Evolutionary conservation across 2,329 filamentous ascomycete species (phyloP).

Genomic region (Penicillium aurantiogriseum): DNA sequence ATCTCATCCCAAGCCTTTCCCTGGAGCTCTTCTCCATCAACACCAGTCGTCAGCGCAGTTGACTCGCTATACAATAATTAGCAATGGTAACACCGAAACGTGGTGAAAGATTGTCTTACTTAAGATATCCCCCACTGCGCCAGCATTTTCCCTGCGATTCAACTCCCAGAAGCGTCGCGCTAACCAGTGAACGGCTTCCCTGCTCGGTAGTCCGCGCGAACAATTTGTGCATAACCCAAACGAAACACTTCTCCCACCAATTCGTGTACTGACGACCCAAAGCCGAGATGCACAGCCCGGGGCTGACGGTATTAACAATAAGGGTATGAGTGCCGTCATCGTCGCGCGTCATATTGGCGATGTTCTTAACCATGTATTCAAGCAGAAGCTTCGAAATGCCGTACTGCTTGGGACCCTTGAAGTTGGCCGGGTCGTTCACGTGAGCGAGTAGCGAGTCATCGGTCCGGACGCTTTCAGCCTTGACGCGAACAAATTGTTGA

Average conservation of each 20-base stretch:
- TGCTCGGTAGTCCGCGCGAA: constrained; percentile 46
- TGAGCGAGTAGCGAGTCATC: constrained; percentile 34
- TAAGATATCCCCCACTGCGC: constrained; percentile 41
- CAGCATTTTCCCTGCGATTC: constrained; percentile 48
- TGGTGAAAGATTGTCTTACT: constrained; percentile 26
- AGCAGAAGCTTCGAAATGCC: constrained; percentile 44
- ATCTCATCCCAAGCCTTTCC: constrained; percentile 45
- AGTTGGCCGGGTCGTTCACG: constrained; percentile 33
- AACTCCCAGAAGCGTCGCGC: constrained; percentile 42
- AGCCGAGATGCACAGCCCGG: constrained; percentile 45
- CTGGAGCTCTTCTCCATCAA: constrained; percentile 37
- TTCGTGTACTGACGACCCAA: constrained; percentile 42
- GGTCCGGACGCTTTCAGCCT: constrained; percentile 32
- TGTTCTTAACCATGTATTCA: constrained; percentile 43
- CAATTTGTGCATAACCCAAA: constrained; percentile 38
- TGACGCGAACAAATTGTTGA: constrained; percentile 38
- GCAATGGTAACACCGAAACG: not conserved
- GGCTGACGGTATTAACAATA: constrained; percentile 47
- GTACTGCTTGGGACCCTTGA: constrained; percentile 39
- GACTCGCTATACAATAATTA: constrained; percentile 33
- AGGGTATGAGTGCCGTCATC: constrained; percentile 39
- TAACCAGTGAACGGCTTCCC: constrained; percentile 45
- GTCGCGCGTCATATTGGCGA: constrained; percentile 33
- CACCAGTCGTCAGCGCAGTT: constrained; percentile 31
- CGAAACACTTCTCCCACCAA: constrained; percentile 35